Percentiles rank a stretch among this genome's conserved stretches.
These are phyloP conservation scores for Diutina pseudorugosa DNA, from an alignment of 1,139 yeast species.

Conservation along the genomic window DNA sequence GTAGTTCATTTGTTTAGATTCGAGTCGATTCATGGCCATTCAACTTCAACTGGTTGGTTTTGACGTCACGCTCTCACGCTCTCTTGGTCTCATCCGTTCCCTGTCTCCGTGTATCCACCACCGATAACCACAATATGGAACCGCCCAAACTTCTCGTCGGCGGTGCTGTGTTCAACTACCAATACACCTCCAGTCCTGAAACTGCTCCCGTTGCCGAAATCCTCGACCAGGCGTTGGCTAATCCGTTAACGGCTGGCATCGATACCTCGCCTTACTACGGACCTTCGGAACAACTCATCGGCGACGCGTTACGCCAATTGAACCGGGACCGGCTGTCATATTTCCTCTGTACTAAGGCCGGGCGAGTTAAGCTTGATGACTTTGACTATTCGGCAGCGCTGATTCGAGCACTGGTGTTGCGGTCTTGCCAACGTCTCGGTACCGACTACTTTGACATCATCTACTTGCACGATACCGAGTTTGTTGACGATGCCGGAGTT, in stretches of 20 bases:
- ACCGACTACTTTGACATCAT: conserved; percentile 68
- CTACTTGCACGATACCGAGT: conserved; percentile 84
- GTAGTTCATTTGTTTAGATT: too few species aligned
- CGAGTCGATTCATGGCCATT: too few species aligned
- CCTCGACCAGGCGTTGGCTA: conserved; percentile 31
- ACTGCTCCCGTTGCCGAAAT: conserved; percentile 45
- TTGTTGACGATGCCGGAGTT: conserved; percentile 44
- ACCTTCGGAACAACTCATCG: conserved; percentile 67
- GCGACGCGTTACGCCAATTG: conserved; percentile 43
- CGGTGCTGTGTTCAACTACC: conserved; percentile 77
- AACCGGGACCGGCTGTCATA: conserved; percentile 43
- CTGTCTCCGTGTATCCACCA: too few species aligned
- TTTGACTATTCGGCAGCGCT: conserved; percentile 61
- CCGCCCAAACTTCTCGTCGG: conserved; percentile 63
- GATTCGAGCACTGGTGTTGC: conserved; percentile 48
- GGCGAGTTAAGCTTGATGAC: conserved; percentile 52
- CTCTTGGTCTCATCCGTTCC: too few species aligned
- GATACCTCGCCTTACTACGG: conserved; percentile 95
- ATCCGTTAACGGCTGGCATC: conserved; percentile 45
- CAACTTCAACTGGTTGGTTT: too few species aligned
- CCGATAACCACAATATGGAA: conserved; percentile 9
- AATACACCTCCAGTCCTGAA: conserved; percentile 58
- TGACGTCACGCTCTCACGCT: too few species aligned
- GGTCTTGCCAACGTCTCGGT: conserved; percentile 54
- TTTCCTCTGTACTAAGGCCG: conserved; percentile 78